A percentile compares a stretch with the other conserved stretches of the same genome.
Conservation (phyloP, 352 stramenopile species). For the Pythium angustatum region DNA sequence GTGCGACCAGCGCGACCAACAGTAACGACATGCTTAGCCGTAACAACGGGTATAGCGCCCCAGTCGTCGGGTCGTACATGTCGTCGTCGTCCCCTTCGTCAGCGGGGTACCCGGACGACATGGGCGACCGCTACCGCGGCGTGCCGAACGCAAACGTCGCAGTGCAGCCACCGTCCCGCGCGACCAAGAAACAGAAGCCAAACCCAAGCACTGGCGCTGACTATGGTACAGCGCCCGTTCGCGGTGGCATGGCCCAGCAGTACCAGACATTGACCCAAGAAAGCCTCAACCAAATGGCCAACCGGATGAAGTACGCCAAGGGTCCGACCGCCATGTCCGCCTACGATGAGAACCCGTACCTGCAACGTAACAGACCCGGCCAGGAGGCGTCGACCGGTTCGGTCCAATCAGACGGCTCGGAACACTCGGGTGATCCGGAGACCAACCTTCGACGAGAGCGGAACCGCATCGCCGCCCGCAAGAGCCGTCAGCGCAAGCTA, state of each 20-base stretch:
- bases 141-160: slow-evolving; percentile 52
- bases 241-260: slow-evolving; percentile 17
- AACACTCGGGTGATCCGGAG: slow-evolving; percentile 64
- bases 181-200: slow-evolving; percentile 64
- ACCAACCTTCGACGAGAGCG: slow-evolving; percentile 80
- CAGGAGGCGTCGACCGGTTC: slow-evolving; percentile 63
- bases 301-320: slow-evolving; percentile 50
- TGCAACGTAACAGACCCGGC: slow-evolving; percentile 38
- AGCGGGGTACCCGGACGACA: slow-evolving; percentile 33
- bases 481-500: slow-evolving; percentile 82
- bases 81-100: slow-evolving; percentile 25
- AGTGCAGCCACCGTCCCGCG: slow-evolving; percentile 50
- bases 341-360: slow-evolving; percentile 70
- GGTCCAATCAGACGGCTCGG: slow-evolving; percentile 62
- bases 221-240: not conserved
- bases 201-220: slow-evolving; percentile 11
- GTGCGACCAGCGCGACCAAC: not conserved
- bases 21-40: slow-evolving; percentile 15
- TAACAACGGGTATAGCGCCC: not conserved
- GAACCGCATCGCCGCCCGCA: slow-evolving; percentile 83
- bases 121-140: slow-evolving; percentile 51
- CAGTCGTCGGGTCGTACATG: slow-evolving; percentile 22
- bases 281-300: slow-evolving; percentile 58
- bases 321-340: slow-evolving; percentile 39
- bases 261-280: slow-evolving; percentile 52